Evolutionary conservation across 805 yeast species (phyloP), one percentile per base, ranked within the genome.

Genomic region (Wickerhamomyces tratensis): DNA sequence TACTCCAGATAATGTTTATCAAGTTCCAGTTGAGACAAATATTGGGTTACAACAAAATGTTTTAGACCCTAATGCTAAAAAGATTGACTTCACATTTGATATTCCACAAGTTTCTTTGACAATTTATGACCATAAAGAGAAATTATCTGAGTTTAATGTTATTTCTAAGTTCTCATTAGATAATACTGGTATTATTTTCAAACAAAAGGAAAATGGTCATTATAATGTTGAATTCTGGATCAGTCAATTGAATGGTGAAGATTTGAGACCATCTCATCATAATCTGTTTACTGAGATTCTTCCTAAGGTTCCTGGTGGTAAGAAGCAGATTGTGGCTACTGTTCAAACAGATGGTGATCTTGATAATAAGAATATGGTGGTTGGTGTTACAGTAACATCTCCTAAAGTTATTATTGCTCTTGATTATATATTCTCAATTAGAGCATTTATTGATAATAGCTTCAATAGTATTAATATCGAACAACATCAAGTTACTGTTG

Each of bases 391-490:
- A 0, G 72, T 91, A 10, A 95, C 86, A 46, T 83, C 82, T 47
- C 97, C 97, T 0, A 76, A 74, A 44, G 72, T 83, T 10, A 79
- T 93, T 39, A 58, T 93, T 29, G 96, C 97, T 0, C 64, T 93
- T 50, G 98, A 89, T 56, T 89, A 86, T 59, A 54, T 91, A 33
- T 76, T 89, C 59, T 86, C 93, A 2, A 54, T 93, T 49, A 84
- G 84, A 40, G 46, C 56, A 0, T 89, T 82, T 56, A 58, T 68
- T n/a, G 79, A 74, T 43, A 67, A 65, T 37, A 85, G 78, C 0
- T 49, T 73, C 33, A 31, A 20, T 8, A 14, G 26, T 10, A 14
- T n/a, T 37, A 3, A 26, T 44, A 4, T 48, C 44, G 25, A 29
- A 7, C 26, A 33, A 14, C 26, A 30, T 12, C 36, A 20, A 20